Conservation (phyloP, 2,329 filamentous ascomycete genomes). For the Cladosporium phlei region DNA sequence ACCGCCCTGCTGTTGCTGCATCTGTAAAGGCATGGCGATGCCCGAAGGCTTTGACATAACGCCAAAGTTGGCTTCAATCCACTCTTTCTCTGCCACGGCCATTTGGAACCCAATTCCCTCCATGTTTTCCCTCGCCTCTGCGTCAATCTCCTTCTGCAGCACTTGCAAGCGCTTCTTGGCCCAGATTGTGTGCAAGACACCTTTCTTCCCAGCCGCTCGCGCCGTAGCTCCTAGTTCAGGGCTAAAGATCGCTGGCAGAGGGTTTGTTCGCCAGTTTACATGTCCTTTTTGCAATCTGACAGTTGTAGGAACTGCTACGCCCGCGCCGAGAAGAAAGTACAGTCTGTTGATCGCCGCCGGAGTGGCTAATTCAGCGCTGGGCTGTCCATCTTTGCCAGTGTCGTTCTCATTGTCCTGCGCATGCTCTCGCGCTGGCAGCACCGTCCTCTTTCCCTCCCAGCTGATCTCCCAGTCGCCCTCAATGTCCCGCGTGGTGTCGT, state of each 20-base stretch:
- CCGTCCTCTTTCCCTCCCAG: slow-evolving; percentile 73
- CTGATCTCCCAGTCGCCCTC: slow-evolving; percentile 67
- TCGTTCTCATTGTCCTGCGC: slow-evolving; percentile 20
- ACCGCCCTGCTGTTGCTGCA: slow-evolving; percentile 24
- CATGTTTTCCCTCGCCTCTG: slow-evolving; percentile 66
- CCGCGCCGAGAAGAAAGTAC: slow-evolving; percentile 76
- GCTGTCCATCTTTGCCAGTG: no score
- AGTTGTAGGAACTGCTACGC: slow-evolving; percentile 64
- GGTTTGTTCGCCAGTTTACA: slow-evolving; percentile 62
- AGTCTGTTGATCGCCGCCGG: slow-evolving; percentile 56
- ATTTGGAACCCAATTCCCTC: slow-evolving; percentile 83
- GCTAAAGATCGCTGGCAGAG: slow-evolving; percentile 81
- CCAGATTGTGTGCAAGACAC: slow-evolving; percentile 86
- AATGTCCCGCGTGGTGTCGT: slow-evolving; percentile 44
- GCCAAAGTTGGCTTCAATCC: slow-evolving; percentile 80
- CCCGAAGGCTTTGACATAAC: slow-evolving; percentile 44
- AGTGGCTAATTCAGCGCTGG: no score
- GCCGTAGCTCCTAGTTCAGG: slow-evolving; percentile 65
- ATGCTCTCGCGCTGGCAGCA: slow-evolving; percentile 61
- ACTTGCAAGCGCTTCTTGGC: slow-evolving; percentile 74
- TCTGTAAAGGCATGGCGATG: slow-evolving; percentile 32
- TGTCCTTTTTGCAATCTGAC: slow-evolving; percentile 55
- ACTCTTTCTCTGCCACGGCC: slow-evolving; percentile 75
- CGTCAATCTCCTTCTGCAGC: slow-evolving; percentile 69
- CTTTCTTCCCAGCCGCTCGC: slow-evolving; percentile 65